Evolutionary conservation across 257 asterid genomes (phyloP), one percentile per base, ranked within the genome.

Genomic region (Paraleonurus japonicus): DNA sequence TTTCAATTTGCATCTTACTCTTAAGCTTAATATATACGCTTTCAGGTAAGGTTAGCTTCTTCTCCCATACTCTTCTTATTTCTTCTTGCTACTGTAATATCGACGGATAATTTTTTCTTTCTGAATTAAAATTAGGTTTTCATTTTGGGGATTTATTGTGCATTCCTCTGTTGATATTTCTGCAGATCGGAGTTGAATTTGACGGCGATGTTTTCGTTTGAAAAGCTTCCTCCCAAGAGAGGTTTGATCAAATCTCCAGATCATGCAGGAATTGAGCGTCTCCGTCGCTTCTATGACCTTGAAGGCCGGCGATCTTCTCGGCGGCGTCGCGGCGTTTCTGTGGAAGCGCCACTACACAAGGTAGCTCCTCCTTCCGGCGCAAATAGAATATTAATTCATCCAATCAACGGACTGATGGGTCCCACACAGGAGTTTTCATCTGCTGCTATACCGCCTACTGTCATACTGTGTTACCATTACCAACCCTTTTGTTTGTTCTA

Each of bases 161-260:
- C 4, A 6, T 15, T 13, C 4, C 24, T 17, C 7, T 10, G 28
- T 20, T 1, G 8, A 23, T 43, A 15, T 43, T 43, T 65, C 4
- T n/a, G 41, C 70, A 65, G 70, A 22, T n/a, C 39, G 7, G 68
- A 57, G 6, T 60, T 30, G 67, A 33, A 32, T 37, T 11, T 22
- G 51, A 22, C 5, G 23, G 54, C 33, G 27, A 65, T 26, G 71
- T 32, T 26, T 58, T 58, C 48, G 48, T 41, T 66, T 13, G 71
- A 8, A 4, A 66, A n/a, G 20, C 50, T 50, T 19, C 62, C 62
- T 12, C 62, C 3, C 15, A 67, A 30, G 62, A 50, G 72, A 51
- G 72, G 72, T 6, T 54, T 19, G 62, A 50, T 67, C 62, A 67
- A 67, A 67, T 16, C 10, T 67, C 48, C 48, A 27, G 72, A 67